Evolutionary conservation across 2,329 filamentous ascomycete species (phyloP).

Genomic region (Calonectria pseudoturangicola): DNA sequence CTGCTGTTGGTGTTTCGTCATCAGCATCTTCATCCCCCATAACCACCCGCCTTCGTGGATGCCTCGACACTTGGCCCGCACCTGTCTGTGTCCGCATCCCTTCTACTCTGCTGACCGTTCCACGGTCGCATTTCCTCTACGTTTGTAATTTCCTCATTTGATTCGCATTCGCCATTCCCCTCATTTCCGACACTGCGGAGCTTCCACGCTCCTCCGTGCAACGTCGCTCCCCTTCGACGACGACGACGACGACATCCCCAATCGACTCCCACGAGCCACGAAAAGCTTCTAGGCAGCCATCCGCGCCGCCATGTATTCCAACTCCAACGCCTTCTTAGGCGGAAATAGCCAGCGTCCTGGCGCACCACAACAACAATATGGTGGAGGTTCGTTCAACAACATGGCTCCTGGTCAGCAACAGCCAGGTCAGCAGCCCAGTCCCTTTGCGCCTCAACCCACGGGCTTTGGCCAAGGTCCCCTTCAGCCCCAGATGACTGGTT

Average conservation of each 20-base stretch:
- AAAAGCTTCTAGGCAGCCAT: conserved; percentile 34
- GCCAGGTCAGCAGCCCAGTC: conserved; percentile 70
- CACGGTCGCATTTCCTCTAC: conserved; percentile 16
- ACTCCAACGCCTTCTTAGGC: conserved; percentile 89
- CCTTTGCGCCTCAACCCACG: conserved; percentile 76
- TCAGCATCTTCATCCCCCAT: conserved; percentile 34
- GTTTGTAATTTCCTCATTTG: conserved; percentile 23
- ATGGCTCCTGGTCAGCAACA: conserved; percentile 66
- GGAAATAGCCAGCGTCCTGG: conserved; percentile 84
- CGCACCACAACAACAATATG: conserved; percentile 70
- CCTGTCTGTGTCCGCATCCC: conserved; percentile 26
- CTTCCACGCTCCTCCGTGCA: conserved; percentile 50
- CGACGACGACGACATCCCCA: conserved; percentile 37
- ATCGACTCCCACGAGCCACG: conserved; percentile 43
- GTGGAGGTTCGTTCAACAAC: conserved; percentile 67
- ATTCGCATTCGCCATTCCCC: conserved; percentile 25
- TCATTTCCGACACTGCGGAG: conserved; percentile 47
- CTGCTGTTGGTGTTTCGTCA: conserved; percentile 24
- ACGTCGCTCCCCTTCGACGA: conserved; percentile 33
- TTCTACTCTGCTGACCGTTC: conserved; percentile 10
- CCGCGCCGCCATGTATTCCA: conserved; percentile 84
- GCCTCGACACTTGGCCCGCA: conserved; percentile 26
- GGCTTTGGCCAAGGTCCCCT: conserved; percentile 73
- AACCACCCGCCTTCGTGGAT: conserved; percentile 36
- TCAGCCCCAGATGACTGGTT: conserved; percentile 78